Percentiles rank a stretch among this genome's conserved stretches.
phyloP scores from a whole-genome alignment of 257 asterid species.

The Solanum arcanum region DNA sequence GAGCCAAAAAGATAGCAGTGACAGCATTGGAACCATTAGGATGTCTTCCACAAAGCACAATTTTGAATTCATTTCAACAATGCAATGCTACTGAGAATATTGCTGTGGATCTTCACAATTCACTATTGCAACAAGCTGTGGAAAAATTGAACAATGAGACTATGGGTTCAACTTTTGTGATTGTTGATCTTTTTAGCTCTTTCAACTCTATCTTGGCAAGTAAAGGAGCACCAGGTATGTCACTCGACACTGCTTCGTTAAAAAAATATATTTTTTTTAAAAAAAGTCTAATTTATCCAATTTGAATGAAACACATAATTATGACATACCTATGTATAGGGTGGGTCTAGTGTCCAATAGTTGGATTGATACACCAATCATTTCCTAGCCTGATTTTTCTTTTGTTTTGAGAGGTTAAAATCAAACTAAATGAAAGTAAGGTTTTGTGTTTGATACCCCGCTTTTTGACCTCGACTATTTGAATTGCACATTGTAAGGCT shows the following conservation, averaged over 20 bases:
- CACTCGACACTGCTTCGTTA: background rate
- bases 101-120: conserved; percentile 49
- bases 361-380: background rate
- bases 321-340: background rate
- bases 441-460: background rate
- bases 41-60: conserved; percentile 64
- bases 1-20: conserved; percentile 50
- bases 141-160: conserved; percentile 37
- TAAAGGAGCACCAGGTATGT: conserved; percentile 24
- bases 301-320: background rate
- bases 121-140: conserved; percentile 35
- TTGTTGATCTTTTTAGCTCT: conserved; percentile 55
- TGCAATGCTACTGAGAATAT: conserved; percentile 52
- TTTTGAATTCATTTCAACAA: conserved; percentile 26
- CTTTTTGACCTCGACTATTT: too few relatives aligned
- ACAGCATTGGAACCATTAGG: conserved; percentile 64
- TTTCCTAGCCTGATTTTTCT: background rate
- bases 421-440: background rate
- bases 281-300: background rate
- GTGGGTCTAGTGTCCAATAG: background rate
- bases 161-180: conserved; percentile 13
- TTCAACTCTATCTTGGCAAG: conserved; percentile 34
- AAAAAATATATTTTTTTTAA: background rate
- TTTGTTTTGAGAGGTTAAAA: background rate
- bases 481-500: too few relatives aligned